Evolutionary conservation across 306 rosid genomes (phyloP).

Genomic region (Medicago lupulina): DNA sequence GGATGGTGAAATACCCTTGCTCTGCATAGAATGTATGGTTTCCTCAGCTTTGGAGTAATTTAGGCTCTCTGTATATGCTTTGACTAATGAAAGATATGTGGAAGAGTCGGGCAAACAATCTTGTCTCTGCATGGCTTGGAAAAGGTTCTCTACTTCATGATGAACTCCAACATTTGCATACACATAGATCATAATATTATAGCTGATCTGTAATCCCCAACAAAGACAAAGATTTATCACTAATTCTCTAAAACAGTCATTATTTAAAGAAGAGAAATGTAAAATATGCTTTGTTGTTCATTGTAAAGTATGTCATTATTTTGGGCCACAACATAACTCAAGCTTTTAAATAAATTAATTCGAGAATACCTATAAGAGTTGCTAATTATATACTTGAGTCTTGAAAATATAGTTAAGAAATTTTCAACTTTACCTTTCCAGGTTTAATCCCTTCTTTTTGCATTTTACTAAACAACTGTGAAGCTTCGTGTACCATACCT

Average conservation of each 20-base stretch:
- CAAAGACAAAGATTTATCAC: constrained; percentile 39
- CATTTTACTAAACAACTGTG: constrained; percentile 75
- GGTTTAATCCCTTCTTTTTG: constrained; percentile 79
- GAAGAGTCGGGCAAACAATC: constrained; percentile 70
- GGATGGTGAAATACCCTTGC: constrained; percentile 64
- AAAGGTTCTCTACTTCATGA: constrained; percentile 67
- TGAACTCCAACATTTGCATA: constrained; percentile 73
- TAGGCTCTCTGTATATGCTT: constrained; percentile 66
- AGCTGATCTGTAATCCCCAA: constrained; percentile 76
- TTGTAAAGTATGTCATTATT: constrained; percentile 1
- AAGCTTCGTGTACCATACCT: constrained; percentile 80
- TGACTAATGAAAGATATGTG: constrained; percentile 76
- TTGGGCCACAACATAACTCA: background rate
- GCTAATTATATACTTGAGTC: constrained; percentile 8
- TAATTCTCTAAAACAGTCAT: constrained; percentile 1
- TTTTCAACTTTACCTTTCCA: constrained; percentile 64
- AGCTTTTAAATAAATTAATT: constrained; percentile 21
- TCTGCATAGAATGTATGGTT: constrained; percentile 63
- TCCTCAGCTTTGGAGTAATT: constrained; percentile 75
- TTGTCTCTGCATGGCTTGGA: constrained; percentile 68
- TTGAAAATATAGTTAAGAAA: constrained; percentile 16
- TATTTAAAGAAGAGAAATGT: constrained; percentile 8
- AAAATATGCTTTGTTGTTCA: constrained; percentile 6
- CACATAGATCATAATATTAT: constrained; percentile 83
- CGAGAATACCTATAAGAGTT: constrained; percentile 3